These are phyloP conservation scores for Lyophyllum semitale DNA, from an alignment of 768 basidiomycete genomes.

Conservation along the genomic window DNA sequence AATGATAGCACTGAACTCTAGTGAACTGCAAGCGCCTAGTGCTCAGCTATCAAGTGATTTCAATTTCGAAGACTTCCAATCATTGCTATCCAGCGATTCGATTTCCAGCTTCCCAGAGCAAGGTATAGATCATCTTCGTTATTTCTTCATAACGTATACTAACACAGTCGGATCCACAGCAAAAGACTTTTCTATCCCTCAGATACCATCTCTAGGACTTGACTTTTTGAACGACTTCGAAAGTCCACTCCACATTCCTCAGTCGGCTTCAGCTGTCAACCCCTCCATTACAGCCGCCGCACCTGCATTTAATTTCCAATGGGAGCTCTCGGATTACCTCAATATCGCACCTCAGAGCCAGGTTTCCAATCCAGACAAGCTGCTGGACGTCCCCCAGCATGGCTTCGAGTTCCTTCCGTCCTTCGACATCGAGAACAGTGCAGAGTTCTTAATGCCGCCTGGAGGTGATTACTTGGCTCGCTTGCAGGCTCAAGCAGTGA, in stretches of 20 bases:
- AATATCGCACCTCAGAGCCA: neutral
- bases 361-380: neutral
- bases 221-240: neutral
- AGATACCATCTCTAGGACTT: neutral
- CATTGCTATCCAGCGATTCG: neutral
- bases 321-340: neutral
- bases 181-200: neutral
- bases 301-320: neutral
- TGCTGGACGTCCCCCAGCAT: neutral
- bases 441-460: neutral
- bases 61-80: neutral
- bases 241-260: neutral
- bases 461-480: neutral
- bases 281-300: neutral
- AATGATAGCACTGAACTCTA: neutral
- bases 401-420: neutral
- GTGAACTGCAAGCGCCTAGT: neutral
- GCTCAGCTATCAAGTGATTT: neutral
- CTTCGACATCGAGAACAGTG: neutral
- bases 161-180: neutral
- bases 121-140: neutral
- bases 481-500: slow-evolving; percentile 6
- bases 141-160: neutral
- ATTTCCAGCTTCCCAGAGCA: neutral
- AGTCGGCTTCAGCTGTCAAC: neutral